Evolutionary conservation across 2,329 filamentous ascomycete genomes (phyloP), one percentile per base, ranked within the genome.

Genomic region (Paraphaeosphaeria sporulosa): DNA sequence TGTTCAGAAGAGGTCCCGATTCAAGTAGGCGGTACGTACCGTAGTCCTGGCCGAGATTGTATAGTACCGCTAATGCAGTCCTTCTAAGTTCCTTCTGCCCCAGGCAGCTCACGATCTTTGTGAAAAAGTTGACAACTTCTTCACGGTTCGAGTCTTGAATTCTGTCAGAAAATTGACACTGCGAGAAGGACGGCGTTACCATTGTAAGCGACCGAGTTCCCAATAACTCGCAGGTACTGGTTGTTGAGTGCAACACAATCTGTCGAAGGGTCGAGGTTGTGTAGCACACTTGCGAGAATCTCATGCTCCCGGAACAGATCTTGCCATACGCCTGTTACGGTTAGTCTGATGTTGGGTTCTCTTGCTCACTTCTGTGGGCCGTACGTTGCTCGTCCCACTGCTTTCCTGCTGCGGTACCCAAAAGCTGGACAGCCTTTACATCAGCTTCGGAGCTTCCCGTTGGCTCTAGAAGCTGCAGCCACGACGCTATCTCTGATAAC

Each of bases 11-110:
- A 38, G 15, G 40, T 12, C 17, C 23, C 23, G 5, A 15, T 47
- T 27, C 13, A 27, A 23, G 4, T 25, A 12, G 15, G 27, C 21
- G 7, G 17, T 34, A 57, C 69, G 42, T 69, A 79, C 76, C 73
- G 59, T 71, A 80, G 51, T 79, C 78, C 21, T 77, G 76, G 63
- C 79, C 80, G 17, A 82, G 74, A 60, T 83, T 83, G 67, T 79
- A 78, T 13, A 82, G 65, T 1, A 81, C 80, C 42, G 75, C 79
- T 34, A 79, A 67, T 48, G 77, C 71, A 17, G 74, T 75, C 5
- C 62, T 56, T 10, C 57, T 58, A 19, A 79, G 58, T 5, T 71
- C 64, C 42, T 69, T 63, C 15, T 64, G 58, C 12, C 64, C 53
- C 3, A 78, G 58, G 46, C 70, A 76, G 17, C 59, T 60, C 42